Base-by-base conservation (phyloP, 306 rosid genomes). In the Pyrus pyrifolia region DNA sequence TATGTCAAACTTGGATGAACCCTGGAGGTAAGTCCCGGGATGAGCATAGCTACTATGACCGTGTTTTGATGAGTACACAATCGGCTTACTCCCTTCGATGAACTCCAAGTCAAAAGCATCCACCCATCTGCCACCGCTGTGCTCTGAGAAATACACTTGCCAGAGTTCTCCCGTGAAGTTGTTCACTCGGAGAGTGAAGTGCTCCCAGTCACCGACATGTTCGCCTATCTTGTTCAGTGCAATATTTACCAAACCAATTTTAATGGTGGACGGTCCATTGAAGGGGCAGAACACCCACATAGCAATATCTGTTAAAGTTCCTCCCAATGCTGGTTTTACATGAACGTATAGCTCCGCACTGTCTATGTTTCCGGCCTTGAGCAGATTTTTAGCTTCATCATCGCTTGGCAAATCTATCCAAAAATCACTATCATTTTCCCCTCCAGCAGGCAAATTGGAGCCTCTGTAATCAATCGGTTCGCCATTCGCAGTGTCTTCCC, bases 161-260 rank as follows among this genome's bases (percentile, higher is more conserved):
- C 93, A 89, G 38, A 95, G 93, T 74, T 95, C 97, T 75, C 98
- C 98, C 0, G 83, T 85, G 84, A 90, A 90, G 85, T 92, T 95
- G 96, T 90, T 89, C 76, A 95, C 64, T 2, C 98, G 91, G 59
- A 95, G 97, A 21, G 98, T 92, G 91, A 88, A 89, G 83, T 95
- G 98, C 83, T 95, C 98, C 98, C 98, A 95, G 17, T 95, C 98
- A 67, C 97, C 89, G 11, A 95, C 95, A 63, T 95, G 98, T 80
- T 95, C 81, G 9, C 97, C 98, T 55, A 95, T 81, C 86, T 87
- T 95, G 45, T 40, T 89, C 91, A 95, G 65, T 53, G 88, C 86
- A 71, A 95, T 78, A 83, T 70, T 89, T 82, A 88, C 17, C 74
- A 91, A 68, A 29, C 92, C 83, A 25, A 90, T 89, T 86, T 81